Conservation (phyloP, 2,329 filamentous ascomycete genomes). For the Penicillium digitatum region DNA sequence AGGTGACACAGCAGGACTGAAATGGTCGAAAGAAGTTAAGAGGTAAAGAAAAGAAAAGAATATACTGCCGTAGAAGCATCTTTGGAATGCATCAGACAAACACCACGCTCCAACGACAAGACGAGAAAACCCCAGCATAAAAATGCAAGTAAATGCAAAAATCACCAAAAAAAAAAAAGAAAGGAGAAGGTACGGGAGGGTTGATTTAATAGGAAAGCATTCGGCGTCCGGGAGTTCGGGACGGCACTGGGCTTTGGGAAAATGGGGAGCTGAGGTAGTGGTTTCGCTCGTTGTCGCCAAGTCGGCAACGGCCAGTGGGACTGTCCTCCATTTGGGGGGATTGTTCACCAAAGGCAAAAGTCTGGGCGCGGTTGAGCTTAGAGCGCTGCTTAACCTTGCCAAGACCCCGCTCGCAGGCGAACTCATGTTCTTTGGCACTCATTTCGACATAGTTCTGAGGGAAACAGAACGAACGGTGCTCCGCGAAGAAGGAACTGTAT, state of each 20-base stretch:
- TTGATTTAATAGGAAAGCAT: conserved; percentile 42
- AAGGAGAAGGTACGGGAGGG: background rate
- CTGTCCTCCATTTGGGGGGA: conserved; percentile 59
- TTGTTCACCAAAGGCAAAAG: conserved; percentile 87
- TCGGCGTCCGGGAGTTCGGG: conserved; percentile 39
- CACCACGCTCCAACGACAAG: conserved; percentile 25
- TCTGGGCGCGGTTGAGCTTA: conserved; percentile 81
- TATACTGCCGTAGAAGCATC: conserved; percentile 16
- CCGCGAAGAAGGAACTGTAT: conserved; percentile 86
- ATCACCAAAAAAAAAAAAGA: background rate
- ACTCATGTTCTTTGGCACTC: conserved; percentile 85
- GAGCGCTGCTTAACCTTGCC: conserved; percentile 85
- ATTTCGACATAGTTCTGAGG: conserved; percentile 97
- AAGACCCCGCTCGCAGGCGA: conserved; percentile 90
- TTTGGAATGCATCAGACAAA: conserved; percentile 13
- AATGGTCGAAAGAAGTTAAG: conserved; percentile 15
- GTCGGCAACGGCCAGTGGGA: conserved; percentile 51
- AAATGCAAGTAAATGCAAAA: conserved; percentile 10
- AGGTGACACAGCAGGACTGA: background rate
- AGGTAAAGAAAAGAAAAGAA: conserved; percentile 14
- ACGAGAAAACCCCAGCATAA: conserved; percentile 11
- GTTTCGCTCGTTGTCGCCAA: conserved; percentile 28
- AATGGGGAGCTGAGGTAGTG: conserved; percentile 37
- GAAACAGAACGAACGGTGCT: conserved; percentile 76
- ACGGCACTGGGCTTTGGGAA: conserved; percentile 32